Evolutionary conservation across 805 yeast genomes (phyloP).

Genomic region (Saccharomycopsis sp.): DNA sequence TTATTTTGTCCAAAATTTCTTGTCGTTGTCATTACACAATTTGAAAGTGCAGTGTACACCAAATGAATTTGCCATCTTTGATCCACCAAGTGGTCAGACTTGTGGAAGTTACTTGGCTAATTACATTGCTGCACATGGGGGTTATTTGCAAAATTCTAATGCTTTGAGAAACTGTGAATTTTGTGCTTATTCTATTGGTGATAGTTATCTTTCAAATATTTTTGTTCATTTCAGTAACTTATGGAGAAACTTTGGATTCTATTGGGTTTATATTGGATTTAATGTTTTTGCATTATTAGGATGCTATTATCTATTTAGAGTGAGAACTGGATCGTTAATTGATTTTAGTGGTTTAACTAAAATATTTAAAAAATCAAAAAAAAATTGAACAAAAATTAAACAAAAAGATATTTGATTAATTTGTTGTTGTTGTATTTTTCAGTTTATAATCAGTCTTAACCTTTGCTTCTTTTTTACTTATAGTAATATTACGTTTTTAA

Average conservation of each 20-base stretch:
- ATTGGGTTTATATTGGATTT: slow-evolving; percentile 49
- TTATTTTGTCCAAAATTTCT: slow-evolving; percentile 55
- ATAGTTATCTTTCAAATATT: slow-evolving; percentile 38
- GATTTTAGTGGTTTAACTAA: background rate
- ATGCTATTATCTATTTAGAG: slow-evolving; percentile 30
- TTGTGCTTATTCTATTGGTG: slow-evolving; percentile 41
- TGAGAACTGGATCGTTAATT: slow-evolving; percentile 8
- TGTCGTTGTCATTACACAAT: slow-evolving; percentile 42
- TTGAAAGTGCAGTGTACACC: slow-evolving; percentile 42
- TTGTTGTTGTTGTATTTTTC: too few species aligned
- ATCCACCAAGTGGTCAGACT: slow-evolving; percentile 55
- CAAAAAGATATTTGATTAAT: too few species aligned
- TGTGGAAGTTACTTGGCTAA: slow-evolving; percentile 49
- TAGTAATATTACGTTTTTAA: too few species aligned
- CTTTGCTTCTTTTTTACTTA: too few species aligned
- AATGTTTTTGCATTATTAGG: slow-evolving; percentile 38
- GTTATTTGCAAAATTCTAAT: slow-evolving; percentile 50
- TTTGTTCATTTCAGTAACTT: slow-evolving; percentile 39
- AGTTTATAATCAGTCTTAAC: too few species aligned
- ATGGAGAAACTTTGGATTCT: slow-evolving; percentile 65
- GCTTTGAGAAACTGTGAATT: slow-evolving; percentile 44
- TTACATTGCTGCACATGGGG: slow-evolving; percentile 39
- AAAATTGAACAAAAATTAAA: too few species aligned
- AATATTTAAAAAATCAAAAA: background rate
- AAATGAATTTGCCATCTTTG: slow-evolving; percentile 42